Evolutionary conservation across 73 alveolate species (phyloP), one percentile per base, ranked within the genome.

Genomic region (Effrenium voratum): DNA sequence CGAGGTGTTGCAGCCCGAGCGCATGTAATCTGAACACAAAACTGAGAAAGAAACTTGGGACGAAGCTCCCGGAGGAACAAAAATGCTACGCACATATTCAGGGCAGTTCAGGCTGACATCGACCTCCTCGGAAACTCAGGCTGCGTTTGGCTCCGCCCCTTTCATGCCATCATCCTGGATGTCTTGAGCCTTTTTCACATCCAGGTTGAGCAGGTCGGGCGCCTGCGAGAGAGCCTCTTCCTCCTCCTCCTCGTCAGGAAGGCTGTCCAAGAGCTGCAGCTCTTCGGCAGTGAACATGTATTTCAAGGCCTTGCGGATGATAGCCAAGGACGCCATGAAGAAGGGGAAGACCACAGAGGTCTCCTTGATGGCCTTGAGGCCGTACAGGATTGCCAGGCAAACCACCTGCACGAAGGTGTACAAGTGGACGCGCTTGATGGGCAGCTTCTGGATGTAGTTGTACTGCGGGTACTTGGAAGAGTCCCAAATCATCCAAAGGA

Each of bases 391-490:
- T 2, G 28, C 40, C 44, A 70, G 44, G 82, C 82, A 70, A n/a
- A 36, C 40, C 46, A 36, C 82, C 40, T 70, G 82, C 44, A 70
- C 44, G 82, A 70, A 34, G 82, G 82, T 70, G 82, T 70, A 70
- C 82, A 70, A 36, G 40, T 70, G 82, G 44, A 70, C 40, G 22
- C 44, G 40, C 44, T 28, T 70, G 82, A n/a, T 30, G 46, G 40
- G 46, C 13, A 70, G 46, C 82, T 70, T 70, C 44, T 30, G 40
- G 44, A 70, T 41, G 82, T n/a, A 70, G 82, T 70, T 28, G 82
- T 70, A 70, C 82, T 70, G 40, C 3, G 82, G 82, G 82, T 70
- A 70, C 82, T 70, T 70, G 82, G 46, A 19, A 34, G 40, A 5
- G 44, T 70, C 82, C 46, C 82, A 70, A 3, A 70, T 75, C 55